phyloP scores from a whole-genome alignment of 148 eudicot species.

The Rheum nobile region DNA sequence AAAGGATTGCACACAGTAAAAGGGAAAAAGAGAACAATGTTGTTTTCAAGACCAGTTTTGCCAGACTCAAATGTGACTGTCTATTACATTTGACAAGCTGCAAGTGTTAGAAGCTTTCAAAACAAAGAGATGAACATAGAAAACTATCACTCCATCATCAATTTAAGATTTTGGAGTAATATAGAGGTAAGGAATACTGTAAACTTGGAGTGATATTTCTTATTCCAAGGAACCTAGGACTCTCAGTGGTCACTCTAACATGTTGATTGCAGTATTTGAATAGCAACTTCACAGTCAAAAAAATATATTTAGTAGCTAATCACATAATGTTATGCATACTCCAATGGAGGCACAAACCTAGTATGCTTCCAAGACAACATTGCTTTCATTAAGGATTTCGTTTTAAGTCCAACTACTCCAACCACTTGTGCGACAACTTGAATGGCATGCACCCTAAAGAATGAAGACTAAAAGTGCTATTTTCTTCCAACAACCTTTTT shows the following conservation, averaged over 20 bases:
- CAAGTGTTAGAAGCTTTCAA: neutral
- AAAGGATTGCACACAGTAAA: no score
- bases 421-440: neutral
- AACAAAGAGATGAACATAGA: neutral
- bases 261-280: neutral
- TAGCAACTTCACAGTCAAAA: neutral
- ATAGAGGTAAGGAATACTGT: neutral
- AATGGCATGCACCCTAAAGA: neutral
- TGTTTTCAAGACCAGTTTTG: neutral
- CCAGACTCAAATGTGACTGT: neutral
- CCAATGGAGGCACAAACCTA: neutral
- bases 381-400: neutral
- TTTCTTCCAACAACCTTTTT: neutral
- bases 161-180: neutral
- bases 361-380: neutral
- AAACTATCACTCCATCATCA: no score
- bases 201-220: neutral
- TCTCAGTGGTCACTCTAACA: neutral
- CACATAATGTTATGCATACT: neutral
- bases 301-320: neutral
- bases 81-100: neutral
- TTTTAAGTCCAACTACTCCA: neutral
- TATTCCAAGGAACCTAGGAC: neutral
- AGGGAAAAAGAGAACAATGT: no score
- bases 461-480: neutral